Evolutionary conservation across 2,329 filamentous ascomycete species (phyloP).

Genomic region (Fusarium sp.): DNA sequence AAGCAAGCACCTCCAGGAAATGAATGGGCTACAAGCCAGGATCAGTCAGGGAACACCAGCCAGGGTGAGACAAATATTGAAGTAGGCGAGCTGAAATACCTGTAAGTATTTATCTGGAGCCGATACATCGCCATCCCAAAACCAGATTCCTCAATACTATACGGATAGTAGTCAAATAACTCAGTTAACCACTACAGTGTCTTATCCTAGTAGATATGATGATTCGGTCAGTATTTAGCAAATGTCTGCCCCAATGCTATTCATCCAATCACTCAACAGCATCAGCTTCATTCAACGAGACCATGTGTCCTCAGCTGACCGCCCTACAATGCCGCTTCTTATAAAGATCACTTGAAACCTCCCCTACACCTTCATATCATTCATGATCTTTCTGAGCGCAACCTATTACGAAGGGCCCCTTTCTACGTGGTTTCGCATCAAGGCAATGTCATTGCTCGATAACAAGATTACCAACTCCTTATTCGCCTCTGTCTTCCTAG

Average conservation of each 20-base stretch:
- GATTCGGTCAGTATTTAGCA: too few relatives aligned
- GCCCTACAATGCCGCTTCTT: neutral
- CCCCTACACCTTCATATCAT: neutral
- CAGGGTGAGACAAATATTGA: constrained; percentile 32
- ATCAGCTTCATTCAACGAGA: neutral
- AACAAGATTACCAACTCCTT: neutral
- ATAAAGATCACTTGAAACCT: neutral
- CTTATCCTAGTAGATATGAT: neutral
- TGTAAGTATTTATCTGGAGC: neutral
- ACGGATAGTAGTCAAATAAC: neutral
- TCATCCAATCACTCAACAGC: neutral
- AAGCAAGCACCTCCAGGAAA: constrained; percentile 1
- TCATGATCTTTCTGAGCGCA: neutral
- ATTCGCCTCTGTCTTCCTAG: neutral
- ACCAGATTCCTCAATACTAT: neutral
- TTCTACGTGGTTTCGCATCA: neutral
- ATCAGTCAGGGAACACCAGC: constrained; percentile 21
- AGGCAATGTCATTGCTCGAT: neutral
- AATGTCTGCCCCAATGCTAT: neutral
- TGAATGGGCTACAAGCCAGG: constrained; percentile 20
- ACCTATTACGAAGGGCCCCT: neutral
- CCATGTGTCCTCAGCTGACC: neutral
- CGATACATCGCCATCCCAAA: neutral
- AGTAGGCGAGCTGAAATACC: constrained; percentile 4
- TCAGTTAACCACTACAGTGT: neutral